Evolutionary conservation across 192 early-diverging fungal species (phyloP).

Genomic region (Glomus cerebriforme): DNA sequence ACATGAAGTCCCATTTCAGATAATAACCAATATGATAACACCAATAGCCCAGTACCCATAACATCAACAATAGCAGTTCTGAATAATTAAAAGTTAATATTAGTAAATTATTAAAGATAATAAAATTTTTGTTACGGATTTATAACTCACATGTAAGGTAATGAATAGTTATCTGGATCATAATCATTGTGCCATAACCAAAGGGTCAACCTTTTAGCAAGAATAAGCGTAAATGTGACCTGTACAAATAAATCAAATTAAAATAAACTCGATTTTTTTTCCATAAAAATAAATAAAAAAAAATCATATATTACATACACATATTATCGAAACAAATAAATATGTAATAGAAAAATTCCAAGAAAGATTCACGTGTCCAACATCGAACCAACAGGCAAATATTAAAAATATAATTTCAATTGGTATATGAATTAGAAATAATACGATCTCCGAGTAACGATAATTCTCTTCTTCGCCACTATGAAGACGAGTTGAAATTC

Average conservation of each 20-base stretch:
- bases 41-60: conserved; percentile 65
- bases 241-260: conserved; percentile 40
- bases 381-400: conserved; percentile 49
- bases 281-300: not conserved
- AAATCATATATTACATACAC: conserved; percentile 47
- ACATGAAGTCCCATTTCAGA: not conserved
- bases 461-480: conserved; percentile 48
- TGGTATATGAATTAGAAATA: conserved; percentile 71
- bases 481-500: conserved; percentile 76
- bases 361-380: conserved; percentile 47
- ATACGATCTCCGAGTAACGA: conserved; percentile 53
- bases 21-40: conserved; percentile 34
- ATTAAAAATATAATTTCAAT: conserved; percentile 64
- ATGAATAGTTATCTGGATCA: conserved; percentile 76
- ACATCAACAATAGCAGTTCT: conserved; percentile 74
- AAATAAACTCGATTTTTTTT: conserved; percentile 28
- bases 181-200: conserved; percentile 69
- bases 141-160: conserved; percentile 59
- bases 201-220: conserved; percentile 59
- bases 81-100: conserved; percentile 34
- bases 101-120: conserved; percentile 12
- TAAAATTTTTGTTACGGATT: not conserved
- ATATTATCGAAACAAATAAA: conserved; percentile 56
- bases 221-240: conserved; percentile 53
- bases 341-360: conserved; percentile 53